These are phyloP conservation scores for Mycena kentingensis DNA, from an alignment of 768 basidiomycete species.

Conservation along the genomic window DNA sequence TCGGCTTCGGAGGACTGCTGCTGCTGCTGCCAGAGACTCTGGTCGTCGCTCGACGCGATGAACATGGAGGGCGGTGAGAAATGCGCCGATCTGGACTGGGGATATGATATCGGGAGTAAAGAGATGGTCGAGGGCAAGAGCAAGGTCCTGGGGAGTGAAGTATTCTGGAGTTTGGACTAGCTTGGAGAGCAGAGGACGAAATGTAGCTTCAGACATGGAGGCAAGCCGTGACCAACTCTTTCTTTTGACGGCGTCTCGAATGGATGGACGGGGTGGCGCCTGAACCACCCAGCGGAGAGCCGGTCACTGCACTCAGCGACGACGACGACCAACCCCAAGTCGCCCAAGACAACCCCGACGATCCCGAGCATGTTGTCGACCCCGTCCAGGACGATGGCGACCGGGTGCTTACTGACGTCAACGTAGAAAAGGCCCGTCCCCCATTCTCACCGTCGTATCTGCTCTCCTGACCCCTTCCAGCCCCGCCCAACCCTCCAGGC, in stretches of 20 bases:
- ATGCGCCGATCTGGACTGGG: constrained; percentile 83
- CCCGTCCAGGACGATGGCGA: too few relatives aligned
- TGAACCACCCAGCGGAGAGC: too few relatives aligned
- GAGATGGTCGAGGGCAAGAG: constrained; percentile 70
- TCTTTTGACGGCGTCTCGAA: too few relatives aligned
- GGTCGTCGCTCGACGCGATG: constrained; percentile 76
- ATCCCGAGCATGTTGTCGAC: too few relatives aligned
- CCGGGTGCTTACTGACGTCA: neutral
- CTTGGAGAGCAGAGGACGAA: constrained; percentile 77
- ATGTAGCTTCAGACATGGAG: constrained; percentile 41
- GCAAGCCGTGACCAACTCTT: neutral
- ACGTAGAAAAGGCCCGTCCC: neutral
- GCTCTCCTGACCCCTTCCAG: neutral
- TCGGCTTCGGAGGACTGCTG: constrained; percentile 68
- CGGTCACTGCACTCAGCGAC: too few relatives aligned
- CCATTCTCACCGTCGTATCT: too few relatives aligned
- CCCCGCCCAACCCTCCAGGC: constrained; percentile 1
- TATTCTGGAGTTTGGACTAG: constrained; percentile 80
- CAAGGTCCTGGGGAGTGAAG: constrained; percentile 78
- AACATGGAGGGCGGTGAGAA: constrained; percentile 83
- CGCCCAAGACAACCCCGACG: too few relatives aligned
- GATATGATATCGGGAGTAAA: constrained; percentile 64
- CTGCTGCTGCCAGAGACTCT: constrained; percentile 78
- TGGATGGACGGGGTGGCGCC: too few relatives aligned
- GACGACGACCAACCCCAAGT: too few relatives aligned